Evolutionary conservation across 2,329 filamentous ascomycete species (phyloP).

Genomic region (Talaromyces sp.): DNA sequence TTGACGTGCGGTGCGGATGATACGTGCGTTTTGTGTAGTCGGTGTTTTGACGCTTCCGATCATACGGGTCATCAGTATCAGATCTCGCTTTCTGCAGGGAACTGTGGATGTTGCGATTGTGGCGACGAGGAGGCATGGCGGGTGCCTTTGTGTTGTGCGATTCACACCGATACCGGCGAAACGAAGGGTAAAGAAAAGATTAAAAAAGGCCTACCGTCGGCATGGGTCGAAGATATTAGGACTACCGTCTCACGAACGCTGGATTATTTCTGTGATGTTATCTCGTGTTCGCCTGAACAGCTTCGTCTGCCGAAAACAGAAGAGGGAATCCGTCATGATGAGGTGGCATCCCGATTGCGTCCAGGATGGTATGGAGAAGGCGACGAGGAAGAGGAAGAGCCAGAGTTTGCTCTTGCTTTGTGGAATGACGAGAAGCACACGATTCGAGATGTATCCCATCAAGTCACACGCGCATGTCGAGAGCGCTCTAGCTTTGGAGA

Average conservation of each 20-base stretch:
- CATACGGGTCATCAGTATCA: slow-evolving; percentile 91
- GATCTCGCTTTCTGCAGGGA: slow-evolving; percentile 82
- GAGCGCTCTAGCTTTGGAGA: slow-evolving; percentile 68
- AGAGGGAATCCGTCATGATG: slow-evolving; percentile 77
- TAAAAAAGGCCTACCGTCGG: slow-evolving; percentile 69
- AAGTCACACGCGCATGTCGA: slow-evolving; percentile 84
- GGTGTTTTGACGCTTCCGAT: slow-evolving; percentile 93
- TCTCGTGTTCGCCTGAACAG: slow-evolving; percentile 96
- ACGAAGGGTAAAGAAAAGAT: slow-evolving; percentile 52
- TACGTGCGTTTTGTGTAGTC: slow-evolving; percentile 89
- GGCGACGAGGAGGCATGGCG: slow-evolving; percentile 95
- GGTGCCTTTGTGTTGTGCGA: slow-evolving; percentile 78
- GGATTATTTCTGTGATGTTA: slow-evolving; percentile 96
- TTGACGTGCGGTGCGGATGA: slow-evolving; percentile 93
- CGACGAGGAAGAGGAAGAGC: slow-evolving; percentile 61
- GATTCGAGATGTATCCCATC: slow-evolving; percentile 81
- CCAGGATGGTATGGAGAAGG: slow-evolving; percentile 69
- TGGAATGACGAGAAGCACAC: slow-evolving; percentile 99
- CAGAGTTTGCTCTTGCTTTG: slow-evolving; percentile 79
- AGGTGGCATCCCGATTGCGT: slow-evolving; percentile 72
- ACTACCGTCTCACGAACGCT: slow-evolving; percentile 82
- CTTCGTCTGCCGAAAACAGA: slow-evolving; percentile 80
- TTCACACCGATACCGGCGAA: slow-evolving; percentile 68
- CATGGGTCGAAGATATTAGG: slow-evolving; percentile 73
- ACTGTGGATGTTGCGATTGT: slow-evolving; percentile 96